Base-by-base conservation (phyloP, 768 basidiomycete species). In the Tricholoma furcatifolium region DNA sequence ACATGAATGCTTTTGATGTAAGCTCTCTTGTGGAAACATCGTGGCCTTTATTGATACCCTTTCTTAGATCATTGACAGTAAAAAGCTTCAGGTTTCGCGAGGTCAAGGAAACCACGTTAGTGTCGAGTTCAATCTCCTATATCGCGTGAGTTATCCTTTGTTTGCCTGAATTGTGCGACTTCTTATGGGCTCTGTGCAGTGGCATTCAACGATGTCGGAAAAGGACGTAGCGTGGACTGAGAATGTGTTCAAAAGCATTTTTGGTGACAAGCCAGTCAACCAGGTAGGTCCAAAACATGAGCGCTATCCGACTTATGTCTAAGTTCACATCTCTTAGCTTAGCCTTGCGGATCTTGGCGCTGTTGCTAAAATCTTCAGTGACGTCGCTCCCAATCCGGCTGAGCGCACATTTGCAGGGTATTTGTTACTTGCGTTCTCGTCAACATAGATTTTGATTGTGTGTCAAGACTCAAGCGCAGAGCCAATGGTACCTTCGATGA, bases 21-120 rank as follows among this genome's bases (percentile, higher is more conserved):
- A 31, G 61, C 27, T 7, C 27, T 27, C 27, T 27, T 59, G 66
- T 8, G 2, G 3, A 14, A 27, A 18, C 23, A 12, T 5, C 8
- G 18, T 11, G 15, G 23, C 10, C 24, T 10, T 24, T 55, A 54
- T 20, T 7, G 42, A 11, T 1, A 14, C 6, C 43, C 4, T 31
- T 17, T 45, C 44, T 5, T 46, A 74, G 64, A 50, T 74, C 15
- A 79, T 82, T 42, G 63, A 71, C n/a, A 62, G 51, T 5, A 67
- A 67, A 34, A 67, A 75, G 11, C 53, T 63, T 2, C 58, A 64
- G 39, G 68, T 75, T 2, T 60, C 60, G 2, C 75, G 82, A 10
- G 88, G 87, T 7, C 69, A 75, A 40, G 88, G 88, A 14, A 88
- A 88, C 58, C 80, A 80, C 51, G 76, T 76, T 50, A 87, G 85